These are phyloP conservation scores for Myrica gale DNA, from an alignment of 306 rosid species.

Conservation along the genomic window DNA sequence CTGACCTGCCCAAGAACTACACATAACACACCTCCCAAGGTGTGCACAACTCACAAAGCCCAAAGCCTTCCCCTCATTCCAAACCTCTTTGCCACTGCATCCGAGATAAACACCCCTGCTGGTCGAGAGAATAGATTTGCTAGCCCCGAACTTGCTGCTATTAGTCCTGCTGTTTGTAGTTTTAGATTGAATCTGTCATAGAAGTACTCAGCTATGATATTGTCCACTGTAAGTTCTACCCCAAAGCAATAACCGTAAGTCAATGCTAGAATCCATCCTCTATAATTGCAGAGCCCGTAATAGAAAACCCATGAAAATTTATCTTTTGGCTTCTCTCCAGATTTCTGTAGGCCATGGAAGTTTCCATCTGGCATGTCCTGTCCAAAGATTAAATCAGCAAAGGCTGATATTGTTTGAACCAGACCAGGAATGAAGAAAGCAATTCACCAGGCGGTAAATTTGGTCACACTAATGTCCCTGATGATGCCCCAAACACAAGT, in stretches of 20 bases:
- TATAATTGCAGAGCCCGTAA: conserved; percentile 57
- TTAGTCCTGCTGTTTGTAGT: conserved; percentile 67
- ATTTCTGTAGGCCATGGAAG: conserved; percentile 44
- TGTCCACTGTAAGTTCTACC: conserved; percentile 75
- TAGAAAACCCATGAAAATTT: conserved; percentile 47
- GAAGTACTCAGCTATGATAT: conserved; percentile 76
- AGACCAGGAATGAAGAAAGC: conserved; percentile 77
- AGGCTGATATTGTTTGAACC: conserved; percentile 65
- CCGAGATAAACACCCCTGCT: conserved; percentile 69
- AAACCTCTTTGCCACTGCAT: conserved; percentile 51
- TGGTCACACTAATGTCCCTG: conserved; percentile 42
- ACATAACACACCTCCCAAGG: conserved; percentile 67
- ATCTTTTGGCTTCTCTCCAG: conserved; percentile 65
- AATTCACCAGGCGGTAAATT: conserved; percentile 81
- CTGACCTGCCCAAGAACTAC: conserved; percentile 54
- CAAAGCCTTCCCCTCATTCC: conserved; percentile 93
- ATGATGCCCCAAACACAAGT: conserved; percentile 52
- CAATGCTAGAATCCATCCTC: conserved; percentile 83
- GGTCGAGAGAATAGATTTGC: conserved; percentile 74
- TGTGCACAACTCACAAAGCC: conserved; percentile 68
- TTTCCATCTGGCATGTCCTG: conserved; percentile 83
- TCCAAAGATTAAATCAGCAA: conserved; percentile 48
- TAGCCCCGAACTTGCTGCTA: conserved; percentile 78
- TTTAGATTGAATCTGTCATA: conserved; percentile 69
- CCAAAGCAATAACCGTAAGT: conserved; percentile 90